Evolutionary conservation across 805 yeast species (phyloP).

Genomic region (Candida schatavii): DNA sequence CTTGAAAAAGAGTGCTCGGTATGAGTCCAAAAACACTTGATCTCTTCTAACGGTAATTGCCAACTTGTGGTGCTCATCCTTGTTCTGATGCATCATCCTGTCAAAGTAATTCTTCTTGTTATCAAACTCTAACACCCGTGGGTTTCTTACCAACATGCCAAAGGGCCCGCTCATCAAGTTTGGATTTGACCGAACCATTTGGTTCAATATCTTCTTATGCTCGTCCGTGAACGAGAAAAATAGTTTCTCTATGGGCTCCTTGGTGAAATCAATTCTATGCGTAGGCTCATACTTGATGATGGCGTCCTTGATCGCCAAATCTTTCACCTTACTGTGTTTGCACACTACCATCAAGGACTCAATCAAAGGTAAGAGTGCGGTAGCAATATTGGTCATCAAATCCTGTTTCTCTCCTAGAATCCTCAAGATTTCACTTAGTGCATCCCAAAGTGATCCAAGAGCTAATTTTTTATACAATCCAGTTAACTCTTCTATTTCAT

Average conservation of each 20-base stretch:
- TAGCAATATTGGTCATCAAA: conserved; percentile 56
- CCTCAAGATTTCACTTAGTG: conserved; percentile 68
- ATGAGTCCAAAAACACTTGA: conserved; percentile 89
- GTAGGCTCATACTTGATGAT: conserved; percentile 55
- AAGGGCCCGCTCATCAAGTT: conserved; percentile 95
- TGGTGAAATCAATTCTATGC: conserved; percentile 57
- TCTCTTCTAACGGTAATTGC: conserved; percentile 76
- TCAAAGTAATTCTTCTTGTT: conserved; percentile 86
- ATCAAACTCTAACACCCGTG: conserved; percentile 89
- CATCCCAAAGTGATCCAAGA: conserved; percentile 81
- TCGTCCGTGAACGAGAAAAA: conserved; percentile 86
- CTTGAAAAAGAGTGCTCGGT: conserved; percentile 76
- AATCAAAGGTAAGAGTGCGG: conserved; percentile 78
- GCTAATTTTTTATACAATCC: conserved; percentile 64
- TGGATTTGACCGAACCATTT: conserved; percentile 88
- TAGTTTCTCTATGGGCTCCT: conserved; percentile 71
- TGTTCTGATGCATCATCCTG: conserved; percentile 59
- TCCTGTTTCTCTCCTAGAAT: conserved; percentile 57
- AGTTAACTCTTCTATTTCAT: conserved; percentile 49
- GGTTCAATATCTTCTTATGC: conserved; percentile 83
- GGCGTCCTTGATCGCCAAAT: conserved; percentile 49
- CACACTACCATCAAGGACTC: conserved; percentile 97
- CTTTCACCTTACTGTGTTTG: conserved; percentile 71
- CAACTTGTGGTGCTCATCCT: conserved; percentile 46
- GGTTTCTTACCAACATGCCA: conserved; percentile 81